A percentile compares a stretch with the other conserved stretches of the same genome.
phyloP scores from a whole-genome alignment of 495 filamentous ascomycete genomes.

The Tuber aestivum region DNA sequence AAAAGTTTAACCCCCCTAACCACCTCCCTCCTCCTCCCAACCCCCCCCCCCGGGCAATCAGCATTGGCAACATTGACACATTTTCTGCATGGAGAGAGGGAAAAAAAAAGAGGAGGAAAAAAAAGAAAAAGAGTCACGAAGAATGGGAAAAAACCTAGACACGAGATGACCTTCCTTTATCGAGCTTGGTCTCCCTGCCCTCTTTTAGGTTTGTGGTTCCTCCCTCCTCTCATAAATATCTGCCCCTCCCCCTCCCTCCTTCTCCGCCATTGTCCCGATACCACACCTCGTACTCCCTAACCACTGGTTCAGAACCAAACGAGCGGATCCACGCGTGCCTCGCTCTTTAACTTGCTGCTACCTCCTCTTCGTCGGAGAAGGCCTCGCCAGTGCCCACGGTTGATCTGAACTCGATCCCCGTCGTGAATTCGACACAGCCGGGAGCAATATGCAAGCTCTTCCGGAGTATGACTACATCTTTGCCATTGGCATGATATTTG shows the following conservation, averaged over 20 bases:
- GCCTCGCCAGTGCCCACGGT: neutral
- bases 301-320: neutral
- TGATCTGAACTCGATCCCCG: neutral
- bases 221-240: neutral
- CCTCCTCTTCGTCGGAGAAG: neutral
- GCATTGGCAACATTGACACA: slow-evolving; percentile 3
- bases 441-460: slow-evolving; percentile 40
- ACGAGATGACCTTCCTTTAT: neutral
- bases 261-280: neutral
- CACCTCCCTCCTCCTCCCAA: neutral
- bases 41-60: neutral
- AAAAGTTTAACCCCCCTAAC: neutral
- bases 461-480: slow-evolving; percentile 64
- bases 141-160: neutral
- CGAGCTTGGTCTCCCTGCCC: neutral
- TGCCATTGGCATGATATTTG: slow-evolving; percentile 70
- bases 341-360: neutral
- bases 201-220: neutral
- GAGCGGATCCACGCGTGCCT: neutral
- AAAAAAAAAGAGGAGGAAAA: neutral
- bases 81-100: neutral
- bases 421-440: neutral
- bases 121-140: neutral
- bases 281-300: neutral
- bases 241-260: neutral